A percentile compares a stretch with the other conserved stretches of the same genome.
phyloP scores from a whole-genome alignment of 352 stramenopile species.

The Plasmopara muralis region DNA sequence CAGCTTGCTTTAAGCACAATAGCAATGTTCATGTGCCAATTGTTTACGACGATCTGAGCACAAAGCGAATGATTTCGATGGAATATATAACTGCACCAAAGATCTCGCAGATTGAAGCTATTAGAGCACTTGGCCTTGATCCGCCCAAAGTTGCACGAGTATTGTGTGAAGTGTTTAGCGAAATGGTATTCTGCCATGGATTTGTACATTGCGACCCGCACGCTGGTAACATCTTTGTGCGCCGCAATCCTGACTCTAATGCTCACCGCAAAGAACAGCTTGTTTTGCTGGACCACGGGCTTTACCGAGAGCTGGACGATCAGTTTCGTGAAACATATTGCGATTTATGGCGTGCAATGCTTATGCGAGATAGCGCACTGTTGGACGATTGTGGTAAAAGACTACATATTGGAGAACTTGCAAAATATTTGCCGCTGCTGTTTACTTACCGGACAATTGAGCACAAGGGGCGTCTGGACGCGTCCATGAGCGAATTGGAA shows the following conservation, averaged over 20 bases:
- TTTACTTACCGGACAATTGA: slow-evolving; percentile 81
- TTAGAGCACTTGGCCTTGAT: slow-evolving; percentile 75
- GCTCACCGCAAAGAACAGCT: slow-evolving; percentile 77
- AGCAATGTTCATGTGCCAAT: slow-evolving; percentile 71
- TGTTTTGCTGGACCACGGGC: slow-evolving; percentile 95
- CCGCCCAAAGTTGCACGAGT: slow-evolving; percentile 75
- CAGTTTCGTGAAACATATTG: slow-evolving; percentile 93
- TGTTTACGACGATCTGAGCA: slow-evolving; percentile 82
- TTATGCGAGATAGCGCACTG: slow-evolving; percentile 85
- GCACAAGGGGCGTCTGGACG: slow-evolving; percentile 52
- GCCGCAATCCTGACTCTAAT: slow-evolving; percentile 41
- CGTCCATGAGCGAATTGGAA: slow-evolving; percentile 65
- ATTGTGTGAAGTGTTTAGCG: slow-evolving; percentile 90
- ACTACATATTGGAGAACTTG: slow-evolving; percentile 50
- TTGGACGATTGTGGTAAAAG: slow-evolving; percentile 51
- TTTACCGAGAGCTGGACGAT: slow-evolving; percentile 92
- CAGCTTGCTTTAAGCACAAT: slow-evolving; percentile 48
- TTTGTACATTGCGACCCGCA: slow-evolving; percentile 98
- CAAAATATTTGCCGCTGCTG: slow-evolving; percentile 73
- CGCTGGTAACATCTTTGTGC: slow-evolving; percentile 91
- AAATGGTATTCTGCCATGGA: slow-evolving; percentile 92
- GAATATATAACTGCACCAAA: slow-evolving; percentile 94
- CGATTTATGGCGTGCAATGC: slow-evolving; percentile 91
- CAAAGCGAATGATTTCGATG: slow-evolving; percentile 93
- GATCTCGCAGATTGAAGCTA: slow-evolving; percentile 85